Evolutionary conservation across 2,329 filamentous ascomycete genomes (phyloP), one percentile per base, ranked within the genome.

Genomic region (Monilinia vaccinii-corymbosi): DNA sequence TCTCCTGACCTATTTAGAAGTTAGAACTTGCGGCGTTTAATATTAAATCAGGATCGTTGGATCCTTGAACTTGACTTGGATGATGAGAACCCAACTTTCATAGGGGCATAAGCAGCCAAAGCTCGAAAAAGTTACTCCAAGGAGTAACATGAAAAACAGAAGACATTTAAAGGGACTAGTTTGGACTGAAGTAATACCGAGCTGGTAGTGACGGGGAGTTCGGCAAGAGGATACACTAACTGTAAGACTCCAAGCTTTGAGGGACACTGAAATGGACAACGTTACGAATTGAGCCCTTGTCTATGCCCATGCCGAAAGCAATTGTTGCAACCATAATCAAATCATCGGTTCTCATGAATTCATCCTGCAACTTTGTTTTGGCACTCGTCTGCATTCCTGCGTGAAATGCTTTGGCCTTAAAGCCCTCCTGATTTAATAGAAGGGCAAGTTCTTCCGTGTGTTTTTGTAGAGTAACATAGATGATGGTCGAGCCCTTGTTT

Each of bases 281-380:
- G 60, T 80, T 82, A 8, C 81, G 75, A 45, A 83, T 82, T 52
- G 80, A 74, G 38, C 74, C 62, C 62, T 83, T 83, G 66, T 83
- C 81, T 21, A 83, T 82, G 0, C 81, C 81, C 81, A 83, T 83
- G 0, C 81, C 81, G 55, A 83, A 83, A 1, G 81, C 81, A 45
- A 83, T 82, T 0, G 81, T 83, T 3, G 80, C 79, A 21, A 79
- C 76, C 14, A 81, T 76, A 31, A 80, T 76, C n/a, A 74, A 67
- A 34, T 78, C 70, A 25, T 73, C 69, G 1, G 72, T 73, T 0
- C 71, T 69, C 77, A 82, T 80, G 58, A 82, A 83, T 10, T 74
- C 71, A 3, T 82, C 79, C 63, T 83, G 81, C 2, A 79, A 69
- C 2, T 71, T 48, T 1, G 70, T 73, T 68, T 82, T 82, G 1